phyloP scores from a whole-genome alignment of 2,329 filamentous ascomycete species.

The Aspergillus spinulosporus region DNA sequence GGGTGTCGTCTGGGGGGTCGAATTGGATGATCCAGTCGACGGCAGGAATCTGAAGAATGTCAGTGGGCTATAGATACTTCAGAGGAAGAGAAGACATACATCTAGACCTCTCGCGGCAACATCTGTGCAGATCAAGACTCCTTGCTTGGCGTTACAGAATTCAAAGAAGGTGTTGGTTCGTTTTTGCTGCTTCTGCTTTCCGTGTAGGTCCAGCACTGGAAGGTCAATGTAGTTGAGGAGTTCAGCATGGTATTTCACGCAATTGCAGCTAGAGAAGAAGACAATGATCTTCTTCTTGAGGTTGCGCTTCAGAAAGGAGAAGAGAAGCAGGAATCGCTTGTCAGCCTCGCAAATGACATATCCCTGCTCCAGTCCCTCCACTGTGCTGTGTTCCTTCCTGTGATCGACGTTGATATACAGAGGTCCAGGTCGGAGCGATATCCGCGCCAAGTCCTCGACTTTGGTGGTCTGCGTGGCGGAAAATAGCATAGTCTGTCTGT shows the following conservation, averaged over 20 bases:
- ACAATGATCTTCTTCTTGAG: conserved; percentile 97
- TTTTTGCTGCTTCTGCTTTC: conserved; percentile 98
- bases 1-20: conserved; percentile 86
- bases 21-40: conserved; percentile 98
- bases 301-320: conserved; percentile 90
- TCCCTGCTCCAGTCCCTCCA: conserved; percentile 90
- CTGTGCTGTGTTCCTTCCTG: conserved; percentile 83
- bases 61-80: conserved; percentile 16
- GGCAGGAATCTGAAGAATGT: conserved; percentile 67
- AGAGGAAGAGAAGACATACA: conserved; percentile 48
- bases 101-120: conserved; percentile 93
- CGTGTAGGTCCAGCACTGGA: conserved; percentile 80
- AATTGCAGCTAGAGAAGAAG: conserved; percentile 90
- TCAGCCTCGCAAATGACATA: conserved; percentile 93
- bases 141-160: conserved; percentile 81
- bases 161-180: conserved; percentile 99
- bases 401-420: conserved; percentile 97
- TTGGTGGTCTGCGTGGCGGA: conserved; percentile 98
- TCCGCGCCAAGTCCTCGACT: conserved; percentile 92
- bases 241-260: conserved; percentile 93
- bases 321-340: conserved; percentile 88
- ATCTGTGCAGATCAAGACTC: conserved; percentile 92
- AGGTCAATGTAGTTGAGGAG: conserved; percentile 97
- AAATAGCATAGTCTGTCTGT: conserved; percentile 96
- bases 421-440: conserved; percentile 86